Conservation (phyloP, 1,284 basidiomycete genomes). For the Cutaneotrichosporon daszewskae region DNA sequence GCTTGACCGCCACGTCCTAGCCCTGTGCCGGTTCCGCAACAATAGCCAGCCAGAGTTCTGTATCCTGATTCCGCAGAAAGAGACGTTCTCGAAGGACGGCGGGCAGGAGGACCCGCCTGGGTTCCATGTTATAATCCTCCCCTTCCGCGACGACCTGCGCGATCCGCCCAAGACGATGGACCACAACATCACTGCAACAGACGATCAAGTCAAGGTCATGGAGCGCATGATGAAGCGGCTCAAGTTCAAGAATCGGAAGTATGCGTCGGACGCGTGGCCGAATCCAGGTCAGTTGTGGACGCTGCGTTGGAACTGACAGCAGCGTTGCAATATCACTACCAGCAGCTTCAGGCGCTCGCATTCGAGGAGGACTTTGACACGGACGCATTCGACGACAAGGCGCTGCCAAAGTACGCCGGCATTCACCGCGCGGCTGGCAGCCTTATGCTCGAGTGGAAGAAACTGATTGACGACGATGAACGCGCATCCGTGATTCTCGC, state of each 20-base stretch:
- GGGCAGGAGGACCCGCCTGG: slow-evolving; percentile 76
- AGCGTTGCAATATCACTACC: slow-evolving; percentile 75
- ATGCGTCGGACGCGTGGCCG: slow-evolving; percentile 81
- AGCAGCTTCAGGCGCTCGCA: slow-evolving; percentile 81
- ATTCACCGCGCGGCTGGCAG: slow-evolving; percentile 78
- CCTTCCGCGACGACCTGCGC: slow-evolving; percentile 91
- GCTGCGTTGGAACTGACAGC: slow-evolving; percentile 4
- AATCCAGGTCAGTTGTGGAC: slow-evolving; percentile 73
- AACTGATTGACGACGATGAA: slow-evolving; percentile 60
- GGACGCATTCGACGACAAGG: slow-evolving; percentile 68
- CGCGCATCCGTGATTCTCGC: slow-evolving; percentile 47
- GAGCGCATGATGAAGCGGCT: slow-evolving; percentile 71
- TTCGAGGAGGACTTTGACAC: slow-evolving; percentile 81
- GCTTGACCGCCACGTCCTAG: slow-evolving; percentile 77
- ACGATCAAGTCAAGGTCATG: slow-evolving; percentile 64
- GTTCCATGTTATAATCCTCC: slow-evolving; percentile 83
- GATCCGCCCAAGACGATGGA: slow-evolving; percentile 55
- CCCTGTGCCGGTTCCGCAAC: slow-evolving; percentile 62
- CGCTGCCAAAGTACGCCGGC: slow-evolving; percentile 66
- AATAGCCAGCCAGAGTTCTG: slow-evolving; percentile 76
- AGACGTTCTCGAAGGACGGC: slow-evolving; percentile 64
- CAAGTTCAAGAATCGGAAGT: slow-evolving; percentile 67
- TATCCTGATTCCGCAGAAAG: slow-evolving; percentile 81
- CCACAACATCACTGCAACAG: slow-evolving; percentile 58
- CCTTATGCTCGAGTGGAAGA: slow-evolving; percentile 70